Base-by-base conservation (phyloP, 352 stramenopile species). In the Plasmopara viticola region DNA sequence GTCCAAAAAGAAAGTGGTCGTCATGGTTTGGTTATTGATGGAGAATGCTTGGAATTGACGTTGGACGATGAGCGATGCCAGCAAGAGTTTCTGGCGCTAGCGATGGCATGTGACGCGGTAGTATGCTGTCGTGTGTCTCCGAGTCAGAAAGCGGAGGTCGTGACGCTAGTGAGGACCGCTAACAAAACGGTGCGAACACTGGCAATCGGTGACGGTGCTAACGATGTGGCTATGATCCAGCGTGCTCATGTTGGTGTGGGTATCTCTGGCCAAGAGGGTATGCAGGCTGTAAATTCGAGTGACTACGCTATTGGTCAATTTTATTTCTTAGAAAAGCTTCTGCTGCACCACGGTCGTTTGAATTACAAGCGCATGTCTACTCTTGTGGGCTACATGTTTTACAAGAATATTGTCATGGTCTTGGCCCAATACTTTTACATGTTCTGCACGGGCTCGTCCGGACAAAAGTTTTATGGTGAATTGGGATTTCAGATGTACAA, bases 271-370 rank as follows among this genome's bases (percentile, higher is more conserved):
- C 84, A 95, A 54, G 90, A 97, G 69, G 91, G 90, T 38, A 85
- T 94, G 70, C 92, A 97, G 57, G 97, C 97, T 35, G 96, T 98
- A 10, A 99, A 99, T 68, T 93, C 73, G 25, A 84, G 93, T 41
- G 97, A 99, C 67, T 99, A 98, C 68, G 89, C 95, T 5, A 98
- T 99, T 48, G 93, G 80, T 12, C 95, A 99, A 69, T 99, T 99
- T 59, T 83, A 68, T 91, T 97, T 82, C 48, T 65, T 99, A 17
- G 74, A 97, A 68, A 76, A 88, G 54, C 80, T 99, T 6, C 58
- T 99, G 50, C 72, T 99, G 37, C 91, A 98, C 56, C 96, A 99
- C 65, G 97, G 97, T 12, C 85, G 96, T 30, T 92, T 95, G 79
- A 98, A 98, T 70, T 99, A 98, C 65, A 90, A 94, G 56, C 93